phyloP scores from a whole-genome alignment of 768 basidiomycete genomes.

The Phlegmacium glaucopus region DNA sequence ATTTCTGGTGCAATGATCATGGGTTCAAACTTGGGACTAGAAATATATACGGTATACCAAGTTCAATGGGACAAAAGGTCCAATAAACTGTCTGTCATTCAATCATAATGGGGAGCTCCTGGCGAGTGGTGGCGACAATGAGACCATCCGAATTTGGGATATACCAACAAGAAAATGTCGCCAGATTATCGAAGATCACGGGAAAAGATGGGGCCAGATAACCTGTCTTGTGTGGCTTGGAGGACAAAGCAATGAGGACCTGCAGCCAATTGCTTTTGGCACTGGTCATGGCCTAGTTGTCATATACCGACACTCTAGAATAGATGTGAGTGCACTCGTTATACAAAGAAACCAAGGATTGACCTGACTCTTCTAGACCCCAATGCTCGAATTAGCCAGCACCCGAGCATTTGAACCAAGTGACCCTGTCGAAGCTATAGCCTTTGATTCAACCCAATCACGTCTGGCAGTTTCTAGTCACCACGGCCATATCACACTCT shows the following conservation, averaged over 20 bases:
- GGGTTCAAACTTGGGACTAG: no score
- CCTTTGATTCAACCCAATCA: background rate
- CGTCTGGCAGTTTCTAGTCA: conserved; percentile 1
- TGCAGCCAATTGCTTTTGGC: conserved; percentile 2
- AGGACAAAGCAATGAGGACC: background rate
- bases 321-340: background rate
- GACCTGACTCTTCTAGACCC: background rate
- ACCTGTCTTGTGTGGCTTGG: conserved; percentile 4
- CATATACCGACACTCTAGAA: background rate
- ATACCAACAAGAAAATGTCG: background rate
- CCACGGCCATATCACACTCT: conserved; percentile 4
- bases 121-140: conserved; percentile 1
- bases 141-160: conserved; percentile 5
- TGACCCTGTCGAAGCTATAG: conserved; percentile 5
- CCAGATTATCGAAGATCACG: background rate
- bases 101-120: background rate
- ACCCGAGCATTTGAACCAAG: conserved; percentile 1
- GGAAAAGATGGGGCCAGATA: conserved; percentile 9
- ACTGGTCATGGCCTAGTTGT: conserved; percentile 4
- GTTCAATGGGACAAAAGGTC: background rate
- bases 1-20: no score
- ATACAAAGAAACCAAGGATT: background rate
- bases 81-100: conserved; percentile 3
- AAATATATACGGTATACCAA: background rate
- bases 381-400: conserved; percentile 2